Percentiles rank a stretch among this genome's conserved stretches.
Conservation (phyloP, 805 yeast genomes). For the Starmerella sirachaensis region DNA sequence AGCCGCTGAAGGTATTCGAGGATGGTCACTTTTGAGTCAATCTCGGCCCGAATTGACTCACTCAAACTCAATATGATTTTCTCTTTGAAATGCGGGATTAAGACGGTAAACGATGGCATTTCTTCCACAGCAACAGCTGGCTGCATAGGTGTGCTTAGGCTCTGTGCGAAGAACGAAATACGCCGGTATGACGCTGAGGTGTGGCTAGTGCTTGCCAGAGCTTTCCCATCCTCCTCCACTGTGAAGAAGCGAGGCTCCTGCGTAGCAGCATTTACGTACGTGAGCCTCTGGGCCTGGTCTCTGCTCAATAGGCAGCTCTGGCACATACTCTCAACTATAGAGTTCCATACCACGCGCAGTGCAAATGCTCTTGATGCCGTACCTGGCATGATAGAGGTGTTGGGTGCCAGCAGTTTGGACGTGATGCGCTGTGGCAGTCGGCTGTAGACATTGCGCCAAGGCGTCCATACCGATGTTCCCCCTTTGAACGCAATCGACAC, state of each 20-base stretch:
- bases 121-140: constrained; percentile 51
- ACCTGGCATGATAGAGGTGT: constrained; percentile 28
- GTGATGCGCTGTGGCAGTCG: constrained; percentile 64
- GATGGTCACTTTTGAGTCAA: constrained; percentile 53
- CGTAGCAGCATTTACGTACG: constrained; percentile 40
- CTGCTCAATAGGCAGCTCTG: constrained; percentile 64
- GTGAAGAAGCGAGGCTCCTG: constrained; percentile 65
- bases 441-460: constrained; percentile 73
- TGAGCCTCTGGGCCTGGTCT: constrained; percentile 56
- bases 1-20: constrained; percentile 66
- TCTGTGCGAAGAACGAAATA: constrained; percentile 80
- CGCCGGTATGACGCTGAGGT: constrained; percentile 60
- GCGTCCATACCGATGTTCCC: constrained; percentile 79
- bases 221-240: constrained; percentile 54
- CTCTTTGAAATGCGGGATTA: constrained; percentile 79
- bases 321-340: constrained; percentile 71
- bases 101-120: constrained; percentile 74
- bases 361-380: constrained; percentile 2
- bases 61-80: constrained; percentile 63
- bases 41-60: constrained; percentile 64
- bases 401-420: constrained; percentile 50
- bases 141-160: constrained; percentile 74
- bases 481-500: constrained; percentile 56
- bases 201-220: constrained; percentile 44
- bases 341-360: constrained; percentile 50